These are phyloP conservation scores for Lunularia cruciata DNA, from an alignment of 225 moss, liverwort and hornwort species.

Conservation along the genomic window DNA sequence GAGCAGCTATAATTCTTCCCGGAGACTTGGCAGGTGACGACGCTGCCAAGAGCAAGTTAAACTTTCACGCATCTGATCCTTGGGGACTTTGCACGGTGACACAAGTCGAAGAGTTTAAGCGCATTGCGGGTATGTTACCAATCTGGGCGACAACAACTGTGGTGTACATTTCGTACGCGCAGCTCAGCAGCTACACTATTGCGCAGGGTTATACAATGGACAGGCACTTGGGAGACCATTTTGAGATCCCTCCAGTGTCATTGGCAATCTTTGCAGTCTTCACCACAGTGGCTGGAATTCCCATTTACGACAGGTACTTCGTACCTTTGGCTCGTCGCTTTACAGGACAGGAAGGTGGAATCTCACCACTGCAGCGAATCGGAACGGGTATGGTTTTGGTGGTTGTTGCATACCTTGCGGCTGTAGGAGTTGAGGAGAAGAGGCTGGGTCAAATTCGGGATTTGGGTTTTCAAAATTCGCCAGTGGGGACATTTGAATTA, in stretches of 20 bases:
- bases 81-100: conserved; percentile 33
- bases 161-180: conserved; percentile 21
- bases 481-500: conserved; percentile 6
- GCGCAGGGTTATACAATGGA: conserved; percentile 27
- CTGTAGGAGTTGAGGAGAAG: conserved; percentile 29
- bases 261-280: conserved; percentile 19
- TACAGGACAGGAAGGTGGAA: conserved; percentile 18
- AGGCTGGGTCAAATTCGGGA: conserved; percentile 17
- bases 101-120: conserved; percentile 44
- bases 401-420: conserved; percentile 29
- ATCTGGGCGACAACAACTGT: conserved; percentile 20
- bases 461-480: conserved; percentile 1
- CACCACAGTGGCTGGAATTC: conserved; percentile 11
- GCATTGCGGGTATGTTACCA: conserved; percentile 32
- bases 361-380: conserved; percentile 21
- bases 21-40: background rate
- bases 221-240: conserved; percentile 15
- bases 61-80: too few relatives aligned
- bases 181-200: conserved; percentile 34
- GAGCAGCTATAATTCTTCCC: too few relatives aligned
- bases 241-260: conserved; percentile 35
- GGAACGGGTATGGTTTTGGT: conserved; percentile 26
- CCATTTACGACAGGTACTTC: conserved; percentile 10
- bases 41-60: background rate
- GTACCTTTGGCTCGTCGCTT: conserved; percentile 11